Percentiles rank a stretch among this genome's conserved stretches.
These are phyloP conservation scores for Arthrobotrys conoides DNA, from an alignment of 2,329 filamentous ascomycete genomes.

Conservation along the genomic window DNA sequence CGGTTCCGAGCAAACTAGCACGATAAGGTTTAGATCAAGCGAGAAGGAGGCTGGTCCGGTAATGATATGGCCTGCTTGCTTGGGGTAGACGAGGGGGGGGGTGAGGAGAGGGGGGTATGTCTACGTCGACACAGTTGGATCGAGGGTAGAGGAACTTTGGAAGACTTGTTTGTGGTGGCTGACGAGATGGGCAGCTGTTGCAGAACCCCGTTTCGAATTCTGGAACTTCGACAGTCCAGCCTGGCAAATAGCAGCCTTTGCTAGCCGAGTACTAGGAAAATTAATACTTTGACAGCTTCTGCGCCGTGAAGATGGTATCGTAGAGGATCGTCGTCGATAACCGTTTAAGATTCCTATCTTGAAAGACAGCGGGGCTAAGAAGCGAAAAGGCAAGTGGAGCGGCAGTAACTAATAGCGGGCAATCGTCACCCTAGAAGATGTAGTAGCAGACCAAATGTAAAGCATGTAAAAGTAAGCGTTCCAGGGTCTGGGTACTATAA, in stretches of 20 bases:
- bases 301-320: conserved; percentile 21
- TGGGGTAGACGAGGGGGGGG: conserved; percentile 36
- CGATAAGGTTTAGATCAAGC: conserved; percentile 61
- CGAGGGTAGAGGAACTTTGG: conserved; percentile 43
- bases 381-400: conserved; percentile 60
- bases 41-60: conserved; percentile 57
- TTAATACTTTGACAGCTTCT: conserved; percentile 47
- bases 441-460: conserved; percentile 8
- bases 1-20: conserved; percentile 50
- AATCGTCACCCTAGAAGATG: conserved; percentile 47
- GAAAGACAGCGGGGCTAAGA: conserved; percentile 45
- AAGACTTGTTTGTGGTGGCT: conserved; percentile 31
- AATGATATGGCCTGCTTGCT: conserved; percentile 45
- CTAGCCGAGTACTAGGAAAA: conserved; percentile 56
- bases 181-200: conserved; percentile 36
- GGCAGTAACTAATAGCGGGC: conserved; percentile 23
- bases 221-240: conserved; percentile 43
- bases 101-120: conserved; percentile 4
- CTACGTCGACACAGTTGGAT: conserved; percentile 9
- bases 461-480: not conserved
- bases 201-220: conserved; percentile 54
- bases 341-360: conserved; percentile 48
- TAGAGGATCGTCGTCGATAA: conserved; percentile 45
- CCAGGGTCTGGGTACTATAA: conserved; percentile 8
- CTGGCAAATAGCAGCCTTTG: conserved; percentile 48